Evolutionary conservation across 2,329 filamentous ascomycete genomes (phyloP).

Genomic region (Aspergillus sp.): DNA sequence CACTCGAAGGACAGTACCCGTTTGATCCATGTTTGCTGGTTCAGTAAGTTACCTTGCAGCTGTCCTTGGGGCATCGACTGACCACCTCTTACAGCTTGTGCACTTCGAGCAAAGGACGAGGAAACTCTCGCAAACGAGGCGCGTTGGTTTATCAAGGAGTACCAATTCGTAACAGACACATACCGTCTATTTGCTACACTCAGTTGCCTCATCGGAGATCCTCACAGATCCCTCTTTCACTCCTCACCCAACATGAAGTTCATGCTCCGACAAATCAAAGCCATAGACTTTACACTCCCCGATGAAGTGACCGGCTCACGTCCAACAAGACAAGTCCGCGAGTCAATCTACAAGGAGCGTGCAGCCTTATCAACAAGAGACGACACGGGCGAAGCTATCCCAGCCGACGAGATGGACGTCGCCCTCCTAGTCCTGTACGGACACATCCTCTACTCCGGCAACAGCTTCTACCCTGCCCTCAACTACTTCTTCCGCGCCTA

Average conservation of each 20-base stretch:
- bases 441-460: constrained; percentile 83
- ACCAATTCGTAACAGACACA: constrained; percentile 77
- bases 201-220: constrained; percentile 75
- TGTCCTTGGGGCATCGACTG: constrained; percentile 12
- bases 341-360: constrained; percentile 49
- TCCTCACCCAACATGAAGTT: constrained; percentile 86
- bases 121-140: constrained; percentile 75
- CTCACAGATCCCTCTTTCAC: constrained; percentile 66
- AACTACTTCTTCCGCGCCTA: constrained; percentile 84
- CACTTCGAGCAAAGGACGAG: constrained; percentile 76
- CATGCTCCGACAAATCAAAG: constrained; percentile 87
- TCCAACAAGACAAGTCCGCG: constrained; percentile 38
- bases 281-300: constrained; percentile 73
- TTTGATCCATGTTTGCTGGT: constrained; percentile 76
- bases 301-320: constrained; percentile 50
- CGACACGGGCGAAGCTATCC: constrained; percentile 40
- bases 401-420: constrained; percentile 67
- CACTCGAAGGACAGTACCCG: constrained; percentile 70
- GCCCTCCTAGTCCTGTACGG: constrained; percentile 86
- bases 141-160: constrained; percentile 83
- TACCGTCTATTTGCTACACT: constrained; percentile 82
- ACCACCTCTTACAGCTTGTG: constrained; percentile 64
- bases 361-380: constrained; percentile 45
- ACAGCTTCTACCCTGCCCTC: constrained; percentile 80
- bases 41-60: constrained; percentile 56